Evolutionary conservation across 768 basidiomycete species (phyloP).

Genomic region (Agrocybe praecox): DNA sequence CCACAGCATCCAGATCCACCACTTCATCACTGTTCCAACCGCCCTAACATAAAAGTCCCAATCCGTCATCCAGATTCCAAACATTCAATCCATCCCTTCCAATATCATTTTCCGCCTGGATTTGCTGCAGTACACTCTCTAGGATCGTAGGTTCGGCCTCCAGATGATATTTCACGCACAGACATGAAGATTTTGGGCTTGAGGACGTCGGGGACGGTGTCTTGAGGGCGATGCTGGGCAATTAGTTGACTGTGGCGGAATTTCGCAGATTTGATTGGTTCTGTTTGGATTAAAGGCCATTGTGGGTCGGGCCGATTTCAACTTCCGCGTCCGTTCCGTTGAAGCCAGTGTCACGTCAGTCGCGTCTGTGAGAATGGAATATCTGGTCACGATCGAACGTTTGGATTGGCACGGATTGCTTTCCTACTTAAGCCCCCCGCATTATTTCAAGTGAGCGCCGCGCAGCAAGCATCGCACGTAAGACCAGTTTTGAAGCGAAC

Average conservation of each 20-base stretch:
- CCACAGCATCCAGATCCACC: conserved; percentile 2
- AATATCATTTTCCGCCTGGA: neutral
- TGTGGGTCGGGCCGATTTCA: neutral
- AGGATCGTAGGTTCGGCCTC: conserved; percentile 16
- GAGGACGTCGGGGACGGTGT: conserved; percentile 29
- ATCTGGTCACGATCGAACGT: too few species aligned
- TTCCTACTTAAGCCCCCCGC: too few species aligned
- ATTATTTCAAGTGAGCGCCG: too few species aligned
- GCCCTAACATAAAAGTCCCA: neutral
- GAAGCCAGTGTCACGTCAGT: too few species aligned
- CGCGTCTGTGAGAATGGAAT: too few species aligned
- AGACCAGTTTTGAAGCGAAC: too few species aligned
- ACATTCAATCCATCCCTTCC: conserved; percentile 24
- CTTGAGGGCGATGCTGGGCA: conserved; percentile 17
- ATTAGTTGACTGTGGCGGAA: conserved; percentile 11
- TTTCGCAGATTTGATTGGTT: neutral
- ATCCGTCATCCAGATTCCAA: conserved; percentile 16
- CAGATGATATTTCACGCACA: conserved; percentile 23
- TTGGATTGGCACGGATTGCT: too few species aligned
- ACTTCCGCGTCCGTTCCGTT: too few species aligned
- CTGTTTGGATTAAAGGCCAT: neutral
- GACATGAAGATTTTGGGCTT: conserved; percentile 32
- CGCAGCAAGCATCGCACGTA: too few species aligned
- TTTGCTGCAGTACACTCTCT: conserved; percentile 7
- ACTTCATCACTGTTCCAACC: neutral